phyloP scores from a whole-genome alignment of 2,329 filamentous ascomycete species.

The Trichoderma hamatum region DNA sequence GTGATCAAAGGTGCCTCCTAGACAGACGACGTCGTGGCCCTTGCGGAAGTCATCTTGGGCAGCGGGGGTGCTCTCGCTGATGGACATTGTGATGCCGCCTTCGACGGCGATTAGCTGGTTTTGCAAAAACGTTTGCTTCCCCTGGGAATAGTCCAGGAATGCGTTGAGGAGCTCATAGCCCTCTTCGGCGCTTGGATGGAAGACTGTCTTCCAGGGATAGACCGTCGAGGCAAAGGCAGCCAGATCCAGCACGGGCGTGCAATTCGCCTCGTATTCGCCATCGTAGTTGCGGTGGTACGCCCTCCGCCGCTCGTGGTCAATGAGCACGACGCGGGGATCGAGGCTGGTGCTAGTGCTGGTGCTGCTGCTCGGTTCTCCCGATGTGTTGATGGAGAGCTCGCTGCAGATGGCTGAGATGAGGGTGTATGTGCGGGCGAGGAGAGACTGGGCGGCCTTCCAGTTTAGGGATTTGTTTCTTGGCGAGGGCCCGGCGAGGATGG shows the following conservation, averaged over 20 bases:
- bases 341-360: constrained; percentile 66
- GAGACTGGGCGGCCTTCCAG: constrained; percentile 71
- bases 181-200: constrained; percentile 65
- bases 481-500: constrained; percentile 59
- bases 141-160: constrained; percentile 54
- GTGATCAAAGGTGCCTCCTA: constrained; percentile 96
- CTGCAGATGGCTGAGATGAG: constrained; percentile 74
- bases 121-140: constrained; percentile 50
- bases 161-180: constrained; percentile 60
- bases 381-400: constrained; percentile 62
- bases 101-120: constrained; percentile 56
- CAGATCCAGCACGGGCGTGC: constrained; percentile 53
- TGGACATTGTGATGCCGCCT: constrained; percentile 53
- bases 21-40: constrained; percentile 58
- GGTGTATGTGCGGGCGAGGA: constrained; percentile 77
- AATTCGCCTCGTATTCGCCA: constrained; percentile 47
- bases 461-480: constrained; percentile 49
- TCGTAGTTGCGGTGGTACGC: constrained; percentile 40
- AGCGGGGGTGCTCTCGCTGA: neutral
- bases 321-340: constrained; percentile 73
- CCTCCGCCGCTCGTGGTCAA: constrained; percentile 60
- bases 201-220: constrained; percentile 66
- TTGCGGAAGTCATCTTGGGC: constrained; percentile 14
- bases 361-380: constrained; percentile 43
- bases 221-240: constrained; percentile 55